Evolutionary conservation across 163 green algal species (phyloP), one percentile per base, ranked within the genome.

Genomic region (Scenedesmus sp.): DNA sequence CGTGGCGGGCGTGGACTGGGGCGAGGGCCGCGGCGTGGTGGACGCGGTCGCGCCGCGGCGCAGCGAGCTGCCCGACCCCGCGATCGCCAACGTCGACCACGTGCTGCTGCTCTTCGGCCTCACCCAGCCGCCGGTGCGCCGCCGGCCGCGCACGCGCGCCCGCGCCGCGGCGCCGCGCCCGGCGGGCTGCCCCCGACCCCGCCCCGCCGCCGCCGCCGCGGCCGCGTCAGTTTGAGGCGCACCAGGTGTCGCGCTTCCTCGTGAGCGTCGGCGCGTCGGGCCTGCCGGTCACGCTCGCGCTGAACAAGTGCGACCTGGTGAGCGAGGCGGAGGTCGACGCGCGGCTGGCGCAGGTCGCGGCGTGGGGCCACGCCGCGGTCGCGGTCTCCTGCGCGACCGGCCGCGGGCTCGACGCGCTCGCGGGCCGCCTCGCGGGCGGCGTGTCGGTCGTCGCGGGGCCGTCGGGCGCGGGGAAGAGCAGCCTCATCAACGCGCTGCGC

Each of bases 301-400:
- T 99, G 6, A 99, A 98, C 86, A 99, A 99, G 85, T 86, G 81
- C 1, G 95, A 98, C 77, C 87, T 98, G 26, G 62, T 96, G 34
- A 13, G 34, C 0, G 22, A 34, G 2, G 77, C 87, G 36, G 81
- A 91, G 67, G 60, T 91, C 7, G 15, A 81, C 33, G 48, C 39
- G 2, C 66, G 89, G 60, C 22, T 87, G 58, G 73, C 85, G 42
- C 79, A 89, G 72, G 71, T 90, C n/a, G 29, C 74, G 11, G 50
- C 28, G 22, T 97, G 95, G 95, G 95, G 95, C 5, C 98, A 99
- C 75, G 44, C 86, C 5, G 85, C 89, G 0, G 56, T 95, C 33
- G 66, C 91, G 2, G 78, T 97, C 17, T 95, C 89, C 70, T 93
- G 93, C 29, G 80, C 85, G 15, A 87, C 65, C 22, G 90, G 86